Evolutionary conservation across 345 rosid genomes (phyloP), one percentile per base, ranked within the genome.

Genomic region (Eucalyptus shirleyi): DNA sequence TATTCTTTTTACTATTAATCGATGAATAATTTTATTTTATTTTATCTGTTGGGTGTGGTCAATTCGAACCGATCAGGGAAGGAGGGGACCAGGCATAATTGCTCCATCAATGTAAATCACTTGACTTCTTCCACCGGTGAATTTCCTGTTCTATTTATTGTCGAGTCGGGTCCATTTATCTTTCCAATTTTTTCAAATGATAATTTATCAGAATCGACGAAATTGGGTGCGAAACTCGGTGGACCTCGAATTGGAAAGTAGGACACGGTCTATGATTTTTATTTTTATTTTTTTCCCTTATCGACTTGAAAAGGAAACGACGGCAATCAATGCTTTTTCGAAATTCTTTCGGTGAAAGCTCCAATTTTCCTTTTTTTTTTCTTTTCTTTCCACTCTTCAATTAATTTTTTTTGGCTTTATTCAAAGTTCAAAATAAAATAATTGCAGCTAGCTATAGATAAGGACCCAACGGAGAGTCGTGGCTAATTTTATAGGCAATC

Each of bases 11-110:
- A 56, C n/a, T 5, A 11, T 42, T 1, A 23, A 77, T 77, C 2
- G 47, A 77, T 40, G 0, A 11, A 40, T 12, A 2, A 23, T 6
- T 10, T 6, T 4, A 0, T 56, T 23, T 23, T 6, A 2, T 6
- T 72, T 21, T 10, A 47, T 34, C 13, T 23, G 8, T 21, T 21
- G 47, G 30, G 47, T 23, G 47, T 21, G 85, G 47, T 40, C 47
- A 42, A 40, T 77, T 77, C 85, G 47, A 40, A 40, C 30, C 47
- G 30, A 40, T 40, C 85, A n/a, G 0, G 28, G 26, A 72, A 9
- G 80, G 44, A 4, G 85, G 83, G 85, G 85, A 77, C 85, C 30
- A 40, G 47, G 24, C 85, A 77, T 37, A 21, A 77, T 77, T 77
- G 47, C 85, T 42, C 26, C 47, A 40, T 40, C 30, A 77, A 37